Base-by-base conservation (phyloP, 2,329 filamentous ascomycete genomes). In the Westerdykella ornata region DNA sequence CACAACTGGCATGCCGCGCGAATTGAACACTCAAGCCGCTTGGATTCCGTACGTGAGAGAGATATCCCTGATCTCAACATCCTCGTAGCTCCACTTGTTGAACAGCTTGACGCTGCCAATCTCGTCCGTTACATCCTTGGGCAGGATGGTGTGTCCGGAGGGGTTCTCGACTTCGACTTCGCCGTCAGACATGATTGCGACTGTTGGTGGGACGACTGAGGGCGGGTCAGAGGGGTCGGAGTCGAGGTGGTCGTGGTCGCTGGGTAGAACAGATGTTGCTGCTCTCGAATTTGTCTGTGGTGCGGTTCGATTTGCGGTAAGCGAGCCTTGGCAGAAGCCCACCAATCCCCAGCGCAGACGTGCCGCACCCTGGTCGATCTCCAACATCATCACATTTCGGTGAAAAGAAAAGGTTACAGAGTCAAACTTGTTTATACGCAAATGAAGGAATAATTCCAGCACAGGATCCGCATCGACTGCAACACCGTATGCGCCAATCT, bases 61-160 rank as follows among this genome's bases (percentile, higher is more conserved):
- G 77, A 98, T 97, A 73, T 98, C 92, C 74, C 90, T 84, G 75
- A 98, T 92, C 81, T 98, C 92, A 69, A 98, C 90, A 83, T 97
- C 87, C 72, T 92, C 92, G 77, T 97, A 98, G 76, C 76, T 83
- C 82, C 89, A 95, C 77, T 94, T 94, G 84, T 92, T 94, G 82
- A 95, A 94, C 66, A 95, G 81, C 84, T 94, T 94, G 72, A 92
- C 80, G 75, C 79, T 84, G 74, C 88, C 89, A 75, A 92, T 82
- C 77, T 94, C 87, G 66, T 82, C 78, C 67, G 81, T 77, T 69
- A 94, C 84, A 60, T 95, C 88, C 83, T 94, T 95, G 74, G 90
- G 88, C 60, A 96, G 85, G 71, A 88, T 81, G 68, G 80, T 75
- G 75, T 81, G 85, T 73, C 80, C 78, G 69, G 77, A 75, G 68